Evolutionary conservation across 2,329 filamentous ascomycete species (phyloP), one percentile per base, ranked within the genome.

Genomic region (Sarocladiaceae sp.): DNA sequence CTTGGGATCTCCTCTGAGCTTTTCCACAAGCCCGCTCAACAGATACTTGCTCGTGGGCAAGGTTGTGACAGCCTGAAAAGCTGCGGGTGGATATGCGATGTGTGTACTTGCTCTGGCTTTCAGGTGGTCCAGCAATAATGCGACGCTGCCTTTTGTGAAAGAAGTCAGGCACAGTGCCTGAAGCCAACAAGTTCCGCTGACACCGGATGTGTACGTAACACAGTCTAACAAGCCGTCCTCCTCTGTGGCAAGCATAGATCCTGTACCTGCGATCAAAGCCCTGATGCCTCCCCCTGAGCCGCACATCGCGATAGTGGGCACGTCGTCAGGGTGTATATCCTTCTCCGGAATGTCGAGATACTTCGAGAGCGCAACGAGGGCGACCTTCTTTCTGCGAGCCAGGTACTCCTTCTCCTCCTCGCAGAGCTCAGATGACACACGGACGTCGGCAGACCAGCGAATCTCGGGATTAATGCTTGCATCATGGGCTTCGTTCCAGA

Each of bases 111-210:
- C 79, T 23, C 94, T 82, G 48, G 85, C 81, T 67, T 96, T 97
- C 51, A 99, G 72, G 63, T 99, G 94, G 10, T 92, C 82, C 35
- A 97, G 80, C 18, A 96, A 76, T 33, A 76, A 80, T 20, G 78
- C 73, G 59, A 96, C 81, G 56, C 81, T 83, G 52, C 84, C 82
- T 15, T 78, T 76, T 0, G 86, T 79, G 53, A 97, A 78, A 1
- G 90, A 89, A 4, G 68, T 67, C 63, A 94, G 85, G 64, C 89
- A 96, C 3, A 99, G 76, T 0, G 88, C 78, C 66, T 97, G 93
- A 5, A 97, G 77, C 94, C 94, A 99, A 67, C 94, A 97, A 57
- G 89, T 95, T 0, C 94, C 94, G 64, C 91, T 97, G 47, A 99
- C 94, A 1, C 94, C 94, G 4, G 93, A 90, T 1, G 91, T 96